These are phyloP conservation scores for Actinidia arguta DNA, from an alignment of 179 eudicot genomes.

Conservation along the genomic window DNA sequence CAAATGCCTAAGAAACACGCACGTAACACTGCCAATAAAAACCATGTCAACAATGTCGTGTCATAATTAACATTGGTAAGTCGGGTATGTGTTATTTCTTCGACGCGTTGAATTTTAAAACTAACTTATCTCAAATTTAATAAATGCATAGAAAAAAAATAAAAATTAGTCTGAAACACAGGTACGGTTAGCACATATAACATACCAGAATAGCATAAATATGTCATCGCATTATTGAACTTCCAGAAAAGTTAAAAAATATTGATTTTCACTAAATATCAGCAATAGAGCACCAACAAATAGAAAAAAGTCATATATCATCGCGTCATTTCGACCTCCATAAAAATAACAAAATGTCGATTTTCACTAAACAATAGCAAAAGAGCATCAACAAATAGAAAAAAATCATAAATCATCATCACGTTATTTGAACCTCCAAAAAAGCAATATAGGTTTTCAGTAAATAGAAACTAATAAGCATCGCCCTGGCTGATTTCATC, in stretches of 20 bases:
- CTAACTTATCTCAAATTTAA: neutral
- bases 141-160: neutral
- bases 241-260: too few species aligned
- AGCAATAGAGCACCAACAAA: too few species aligned
- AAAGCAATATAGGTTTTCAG: neutral
- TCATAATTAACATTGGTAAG: neutral
- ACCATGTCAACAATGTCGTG: neutral
- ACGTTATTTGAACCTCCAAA: neutral
- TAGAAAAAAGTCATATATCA: too few species aligned
- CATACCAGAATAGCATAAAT: neutral
- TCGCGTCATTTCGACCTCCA: too few species aligned
- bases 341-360: too few species aligned
- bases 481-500: too few species aligned
- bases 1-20: constrained; percentile 6
- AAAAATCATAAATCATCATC: too few species aligned
- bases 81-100: neutral
- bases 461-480: neutral
- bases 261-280: too few species aligned
- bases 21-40: neutral
- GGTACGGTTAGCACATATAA: neutral
- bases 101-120: neutral
- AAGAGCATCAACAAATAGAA: too few species aligned
- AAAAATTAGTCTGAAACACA: neutral
- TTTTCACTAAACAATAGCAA: too few species aligned
- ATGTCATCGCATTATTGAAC: neutral